phyloP scores from a whole-genome alignment of 2,329 filamentous ascomycete species.

The Shiraia sp. region DNA sequence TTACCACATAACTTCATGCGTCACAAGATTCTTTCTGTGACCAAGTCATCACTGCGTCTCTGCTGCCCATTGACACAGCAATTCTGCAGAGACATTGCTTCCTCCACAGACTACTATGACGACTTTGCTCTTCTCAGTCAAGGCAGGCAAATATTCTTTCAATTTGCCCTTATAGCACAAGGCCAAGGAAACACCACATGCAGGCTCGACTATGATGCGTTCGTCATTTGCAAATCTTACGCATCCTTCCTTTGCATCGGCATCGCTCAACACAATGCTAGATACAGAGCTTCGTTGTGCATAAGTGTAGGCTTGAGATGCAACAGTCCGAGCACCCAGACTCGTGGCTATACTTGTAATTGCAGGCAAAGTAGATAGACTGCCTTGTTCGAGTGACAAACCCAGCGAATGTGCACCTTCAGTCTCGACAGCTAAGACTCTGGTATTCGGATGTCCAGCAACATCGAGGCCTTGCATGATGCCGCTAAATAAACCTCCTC shows the following conservation, averaged over 20 bases:
- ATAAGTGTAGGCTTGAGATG: conserved; percentile 65
- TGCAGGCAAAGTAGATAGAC: conserved; percentile 63
- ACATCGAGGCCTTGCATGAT: conserved; percentile 68
- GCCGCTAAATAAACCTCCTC: conserved; percentile 76
- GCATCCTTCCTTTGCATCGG: conserved; percentile 75
- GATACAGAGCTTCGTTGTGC: conserved; percentile 56
- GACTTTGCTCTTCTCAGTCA: conserved; percentile 68
- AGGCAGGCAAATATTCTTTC: conserved; percentile 49
- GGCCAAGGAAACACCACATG: conserved; percentile 79
- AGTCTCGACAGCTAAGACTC: conserved; percentile 74
- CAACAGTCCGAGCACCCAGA: conserved; percentile 70
- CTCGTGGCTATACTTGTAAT: conserved; percentile 77
- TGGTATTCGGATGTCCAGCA: conserved; percentile 11
- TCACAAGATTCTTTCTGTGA: too few relatives aligned
- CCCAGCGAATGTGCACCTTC: conserved; percentile 71
- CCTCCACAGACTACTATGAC: conserved; percentile 84
- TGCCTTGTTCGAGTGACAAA: conserved; percentile 58
- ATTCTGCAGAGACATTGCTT: conserved; percentile 50
- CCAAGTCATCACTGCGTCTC: too few relatives aligned
- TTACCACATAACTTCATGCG: too few relatives aligned
- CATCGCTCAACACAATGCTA: conserved; percentile 68
- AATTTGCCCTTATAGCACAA: conserved; percentile 65
- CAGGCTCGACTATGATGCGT: conserved; percentile 74
- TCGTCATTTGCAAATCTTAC: conserved; percentile 79
- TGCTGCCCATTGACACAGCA: conserved; percentile 12